phyloP scores from a whole-genome alignment of 805 yeast genomes.

The Yamadazyma paraphyllophila region DNA sequence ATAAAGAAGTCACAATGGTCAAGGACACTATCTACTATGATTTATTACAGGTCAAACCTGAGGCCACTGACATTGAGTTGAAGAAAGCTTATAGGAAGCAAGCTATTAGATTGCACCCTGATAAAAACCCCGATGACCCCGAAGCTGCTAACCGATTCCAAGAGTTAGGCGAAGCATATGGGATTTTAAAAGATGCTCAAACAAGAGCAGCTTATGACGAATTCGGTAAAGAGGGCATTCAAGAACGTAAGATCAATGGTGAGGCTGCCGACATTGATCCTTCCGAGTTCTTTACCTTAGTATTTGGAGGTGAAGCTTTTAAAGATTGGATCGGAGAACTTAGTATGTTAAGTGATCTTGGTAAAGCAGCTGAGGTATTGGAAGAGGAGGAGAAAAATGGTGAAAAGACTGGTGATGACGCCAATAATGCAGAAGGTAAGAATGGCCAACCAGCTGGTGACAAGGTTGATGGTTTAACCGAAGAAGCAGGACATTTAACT shows the following conservation, averaged over 20 bases:
- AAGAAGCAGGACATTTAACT: conserved; percentile 14
- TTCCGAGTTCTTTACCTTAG: conserved; percentile 72
- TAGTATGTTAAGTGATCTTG: conserved; percentile 71
- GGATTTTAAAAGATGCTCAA: conserved; percentile 71
- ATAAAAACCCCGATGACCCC: conserved; percentile 93
- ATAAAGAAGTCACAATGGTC: conserved; percentile 50
- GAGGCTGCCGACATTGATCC: conserved; percentile 78
- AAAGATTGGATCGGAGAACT: conserved; percentile 81
- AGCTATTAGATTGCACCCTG: conserved; percentile 92
- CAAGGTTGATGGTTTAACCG: conserved; percentile 5
- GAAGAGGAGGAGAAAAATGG: conserved; percentile 26
- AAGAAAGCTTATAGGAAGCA: conserved; percentile 90
- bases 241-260: conserved; percentile 59
- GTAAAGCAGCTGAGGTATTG: conserved; percentile 54
- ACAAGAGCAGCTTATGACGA: conserved; percentile 76
- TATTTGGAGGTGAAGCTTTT: conserved; percentile 83
- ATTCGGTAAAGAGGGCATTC: conserved; percentile 60
- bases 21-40: conserved; percentile 89
- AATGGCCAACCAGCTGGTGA: conserved; percentile 3
- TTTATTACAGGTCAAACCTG: conserved; percentile 59
- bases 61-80: conserved; percentile 77
- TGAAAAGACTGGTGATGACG: conserved; percentile 4
- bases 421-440: neutral
- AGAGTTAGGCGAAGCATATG: conserved; percentile 63
- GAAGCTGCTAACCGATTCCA: conserved; percentile 86